phyloP scores from a whole-genome alignment of 768 basidiomycete genomes.

The Trametes sanguinea region DNA sequence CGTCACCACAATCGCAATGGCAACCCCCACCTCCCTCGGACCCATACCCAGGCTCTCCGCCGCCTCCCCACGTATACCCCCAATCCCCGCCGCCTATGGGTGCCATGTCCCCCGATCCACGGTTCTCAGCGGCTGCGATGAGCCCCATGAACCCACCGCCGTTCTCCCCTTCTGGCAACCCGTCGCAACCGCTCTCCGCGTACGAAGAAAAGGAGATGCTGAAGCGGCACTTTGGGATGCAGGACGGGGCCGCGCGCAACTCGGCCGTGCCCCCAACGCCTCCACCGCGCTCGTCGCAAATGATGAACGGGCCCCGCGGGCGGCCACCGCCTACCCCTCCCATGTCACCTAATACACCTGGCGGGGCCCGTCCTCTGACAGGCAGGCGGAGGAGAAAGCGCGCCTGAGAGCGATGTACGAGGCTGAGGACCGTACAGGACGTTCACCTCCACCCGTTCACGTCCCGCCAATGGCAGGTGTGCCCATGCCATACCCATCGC shows the following conservation, averaged over 20 bases:
- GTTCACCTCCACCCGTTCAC: conserved; percentile 1
- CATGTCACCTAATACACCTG: conserved; percentile 36
- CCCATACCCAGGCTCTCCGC: conserved; percentile 26
- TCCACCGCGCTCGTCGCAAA: conserved; percentile 27
- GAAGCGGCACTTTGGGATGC: conserved; percentile 34
- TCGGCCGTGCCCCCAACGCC: conserved; percentile 27
- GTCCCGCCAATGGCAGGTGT: background rate
- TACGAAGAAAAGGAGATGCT: conserved; percentile 35
- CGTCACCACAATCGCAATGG: conserved; percentile 6
- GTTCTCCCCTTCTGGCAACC: background rate
- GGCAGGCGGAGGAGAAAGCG: conserved; percentile 82
- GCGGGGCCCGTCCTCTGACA: conserved; percentile 44
- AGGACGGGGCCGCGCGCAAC: conserved; percentile 29
- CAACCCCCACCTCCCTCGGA: conserved; percentile 20
- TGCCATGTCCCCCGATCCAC: conserved; percentile 5
- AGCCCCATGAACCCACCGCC: conserved; percentile 10
- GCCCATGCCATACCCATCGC: conserved; percentile 19
- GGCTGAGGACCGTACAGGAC: conserved; percentile 45
- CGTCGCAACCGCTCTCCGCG: conserved; percentile 20
- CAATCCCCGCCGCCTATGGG: background rate
- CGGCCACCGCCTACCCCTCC: conserved; percentile 35
- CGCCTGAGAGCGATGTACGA: conserved; percentile 64
- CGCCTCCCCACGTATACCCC: conserved; percentile 21
- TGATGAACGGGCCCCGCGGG: conserved; percentile 25
- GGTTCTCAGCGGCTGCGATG: conserved; percentile 1